Base-by-base conservation (phyloP, 805 yeast species). In the Yueomyces sinensis region DNA sequence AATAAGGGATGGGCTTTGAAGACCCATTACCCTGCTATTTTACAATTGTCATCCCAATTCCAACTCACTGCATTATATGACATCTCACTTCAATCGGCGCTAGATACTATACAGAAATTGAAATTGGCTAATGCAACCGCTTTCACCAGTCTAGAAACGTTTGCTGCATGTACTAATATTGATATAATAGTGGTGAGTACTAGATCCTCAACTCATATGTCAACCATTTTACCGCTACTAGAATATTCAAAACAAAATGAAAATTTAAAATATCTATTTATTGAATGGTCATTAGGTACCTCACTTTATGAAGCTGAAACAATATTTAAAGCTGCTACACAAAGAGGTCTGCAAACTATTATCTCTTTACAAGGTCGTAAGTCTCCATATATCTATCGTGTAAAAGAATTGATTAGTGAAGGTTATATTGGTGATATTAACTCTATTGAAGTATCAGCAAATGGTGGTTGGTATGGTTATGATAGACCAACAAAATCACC, bases 391-490 rank as follows among this genome's bases (percentile, higher is more conserved):
- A 43, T 53, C 11, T 37, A 47, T 17, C 41, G 55, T 14, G 58
- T 56, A 2, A 53, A 53, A 34, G 56, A 53, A 36, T 35, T 53
- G 17, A 43, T 53, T 3, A 36, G 44, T 15, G 49, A 49, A 33
- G 55, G 54, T 29, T 45, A 48, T 35, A 49, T 53, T 15, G 56
- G 56, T 22, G 49, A 49, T 2, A 53, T 53, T 9, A 53, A 49
- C 33, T 50, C 56, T 4, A 45, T 51, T 9, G 58, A 53, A 37
- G 38, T 53, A 17, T 45, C 54, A 11, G 54, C 50, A 4, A 51
- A 51, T 38, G 58, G 49, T 33, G 56, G 54, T 17, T 51, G 55
- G 55, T 53, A 45, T 32, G 58, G 58, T 13, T 46, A 50, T 36
- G 56, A 51, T 29, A 40, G 58, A 31, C 47, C 49, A 4, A 30